Evolutionary conservation across 73 alveolate species (phyloP).

Genomic region (Paramecium sonneborni): DNA sequence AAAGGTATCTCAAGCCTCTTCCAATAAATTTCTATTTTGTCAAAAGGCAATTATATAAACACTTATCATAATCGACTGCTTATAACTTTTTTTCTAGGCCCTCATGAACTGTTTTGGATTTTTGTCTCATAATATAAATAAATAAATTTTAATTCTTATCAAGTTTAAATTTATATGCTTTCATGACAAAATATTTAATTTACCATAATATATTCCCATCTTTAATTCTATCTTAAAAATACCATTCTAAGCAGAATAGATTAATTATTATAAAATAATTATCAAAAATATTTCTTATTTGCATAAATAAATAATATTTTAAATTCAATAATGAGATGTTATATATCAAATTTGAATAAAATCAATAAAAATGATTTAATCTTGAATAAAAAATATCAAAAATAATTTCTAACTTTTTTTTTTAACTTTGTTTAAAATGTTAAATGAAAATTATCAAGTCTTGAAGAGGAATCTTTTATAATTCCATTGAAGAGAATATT

Average conservation of each 20-base stretch:
- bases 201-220: not conserved
- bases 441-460: too few species aligned
- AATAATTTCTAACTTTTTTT: too few species aligned
- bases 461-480: not conserved
- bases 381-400: too few species aligned
- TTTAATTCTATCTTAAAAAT: not conserved
- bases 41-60: not conserved
- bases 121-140: slow-evolving; percentile 28
- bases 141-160: not conserved
- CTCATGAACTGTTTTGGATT: slow-evolving; percentile 13
- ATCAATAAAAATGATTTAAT: too few species aligned
- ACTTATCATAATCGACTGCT: slow-evolving; percentile 2
- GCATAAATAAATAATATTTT: too few species aligned
- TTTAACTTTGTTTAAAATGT: too few species aligned
- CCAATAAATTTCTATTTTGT: slow-evolving; percentile 29
- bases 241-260: too few species aligned
- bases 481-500: not conserved
- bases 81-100: not conserved
- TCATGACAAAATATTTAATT: not conserved
- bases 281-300: too few species aligned
- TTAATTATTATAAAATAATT: too few species aligned
- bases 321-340: too few species aligned
- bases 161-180: not conserved
- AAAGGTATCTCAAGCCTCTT: slow-evolving; percentile 37
- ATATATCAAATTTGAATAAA: too few species aligned